phyloP scores from a whole-genome alignment of 2,329 filamentous ascomycete genomes.

The Cladophialophora yegresii region DNA sequence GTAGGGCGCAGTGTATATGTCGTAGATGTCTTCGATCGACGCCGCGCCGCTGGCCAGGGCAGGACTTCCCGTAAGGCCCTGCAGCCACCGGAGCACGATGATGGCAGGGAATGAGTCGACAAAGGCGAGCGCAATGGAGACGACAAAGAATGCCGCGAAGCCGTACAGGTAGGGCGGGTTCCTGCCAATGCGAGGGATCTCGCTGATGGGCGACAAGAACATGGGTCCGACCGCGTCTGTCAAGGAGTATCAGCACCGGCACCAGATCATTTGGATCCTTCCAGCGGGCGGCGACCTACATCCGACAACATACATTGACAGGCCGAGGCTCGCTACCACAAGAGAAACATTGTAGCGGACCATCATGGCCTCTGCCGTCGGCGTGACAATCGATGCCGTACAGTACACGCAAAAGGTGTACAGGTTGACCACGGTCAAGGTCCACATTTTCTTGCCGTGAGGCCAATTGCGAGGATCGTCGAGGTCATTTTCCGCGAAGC shows the following conservation, averaged over 20 bases:
- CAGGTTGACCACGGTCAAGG: constrained; percentile 45
- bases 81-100: constrained; percentile 64
- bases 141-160: constrained; percentile 67
- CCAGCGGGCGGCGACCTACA: constrained; percentile 8
- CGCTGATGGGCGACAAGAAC: constrained; percentile 65
- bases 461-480: constrained; percentile 49
- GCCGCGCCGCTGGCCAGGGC: constrained; percentile 61
- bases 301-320: constrained; percentile 41
- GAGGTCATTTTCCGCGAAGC: constrained; percentile 50
- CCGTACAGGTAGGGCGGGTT: constrained; percentile 68
- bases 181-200: constrained; percentile 66
- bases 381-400: constrained; percentile 41
- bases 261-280: neutral
- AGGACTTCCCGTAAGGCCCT: constrained; percentile 67
- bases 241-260: neutral
- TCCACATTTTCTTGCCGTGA: constrained; percentile 44
- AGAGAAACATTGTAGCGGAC: constrained; percentile 37
- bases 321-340: constrained; percentile 37
- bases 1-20: constrained; percentile 59
- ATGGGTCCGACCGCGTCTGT: constrained; percentile 54
- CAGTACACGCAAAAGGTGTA: constrained; percentile 46
- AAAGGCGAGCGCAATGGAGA: constrained; percentile 66
- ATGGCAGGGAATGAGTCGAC: constrained; percentile 64
- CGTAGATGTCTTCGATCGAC: constrained; percentile 53
- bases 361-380: constrained; percentile 36